Conservation (phyloP, 2,329 filamentous ascomycete species). For the Penicillium sp. region DNA sequence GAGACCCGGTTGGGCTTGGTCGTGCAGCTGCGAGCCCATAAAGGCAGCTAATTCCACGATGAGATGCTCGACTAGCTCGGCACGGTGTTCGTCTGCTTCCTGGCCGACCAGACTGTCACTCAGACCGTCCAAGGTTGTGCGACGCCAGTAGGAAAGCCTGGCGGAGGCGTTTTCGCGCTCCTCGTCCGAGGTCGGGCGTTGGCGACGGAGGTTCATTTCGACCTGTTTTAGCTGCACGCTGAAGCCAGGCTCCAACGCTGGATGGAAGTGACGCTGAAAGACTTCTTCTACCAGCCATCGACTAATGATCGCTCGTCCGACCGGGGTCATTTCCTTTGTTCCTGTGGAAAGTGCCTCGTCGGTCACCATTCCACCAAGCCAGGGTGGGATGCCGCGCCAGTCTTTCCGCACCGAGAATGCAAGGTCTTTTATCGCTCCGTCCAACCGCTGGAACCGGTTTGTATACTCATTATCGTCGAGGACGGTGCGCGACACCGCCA, state of each 20-base stretch:
- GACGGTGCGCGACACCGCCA: conserved; percentile 90
- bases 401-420: conserved; percentile 96
- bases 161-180: conserved; percentile 85
- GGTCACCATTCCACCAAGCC: conserved; percentile 79
- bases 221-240: conserved; percentile 81
- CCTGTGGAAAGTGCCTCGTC: conserved; percentile 81
- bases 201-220: conserved; percentile 81
- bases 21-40: conserved; percentile 72
- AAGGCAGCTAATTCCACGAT: conserved; percentile 69
- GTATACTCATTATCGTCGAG: conserved; percentile 94
- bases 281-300: conserved; percentile 89
- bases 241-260: conserved; percentile 73
- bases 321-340: conserved; percentile 96
- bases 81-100: conserved; percentile 66
- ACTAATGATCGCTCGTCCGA: conserved; percentile 84
- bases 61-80: conserved; percentile 69
- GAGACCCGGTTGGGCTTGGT: conserved; percentile 77
- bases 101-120: conserved; percentile 67
- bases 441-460: conserved; percentile 84
- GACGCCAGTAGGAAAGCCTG: conserved; percentile 89
- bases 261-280: conserved; percentile 91
- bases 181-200: conserved; percentile 72
- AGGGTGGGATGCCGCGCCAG: conserved; percentile 79
- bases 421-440: conserved; percentile 91
- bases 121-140: conserved; percentile 91